Evolutionary conservation across 371 early-diverging fungal species (phyloP), one percentile per base, ranked within the genome.

Genomic region (Nosema bombycis): DNA sequence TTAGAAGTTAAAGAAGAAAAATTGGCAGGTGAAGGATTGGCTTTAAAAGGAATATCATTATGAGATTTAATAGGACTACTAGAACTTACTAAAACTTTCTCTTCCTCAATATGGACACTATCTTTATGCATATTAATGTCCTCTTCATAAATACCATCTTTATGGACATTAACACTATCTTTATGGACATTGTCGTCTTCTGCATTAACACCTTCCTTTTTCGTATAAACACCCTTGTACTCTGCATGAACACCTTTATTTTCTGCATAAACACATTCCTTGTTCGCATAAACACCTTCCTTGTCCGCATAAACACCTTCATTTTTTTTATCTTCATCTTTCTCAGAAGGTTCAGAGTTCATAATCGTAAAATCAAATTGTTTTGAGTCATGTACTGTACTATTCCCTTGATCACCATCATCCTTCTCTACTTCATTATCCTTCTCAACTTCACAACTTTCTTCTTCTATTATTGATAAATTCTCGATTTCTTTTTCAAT

Each of bases 101-200:
- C 1, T 33, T 29, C 46, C 55, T 73, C 30, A 4, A 21, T 63
- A 36, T 36, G 23, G 24, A 28, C 55, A 18, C 54, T 15, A 23
- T 64, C 28, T 38, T 21, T n/a, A 30, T 73, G 30, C 54, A 54
- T 32, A 24, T 18, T 23, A 30, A 1, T 15, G 4, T 60, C 14
- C 26, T 33, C 32, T 57, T 71, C 26, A 57, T 14, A 57, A 71
- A 57, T 12, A 32, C 58, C 21, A 58, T 57, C 58, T 71, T 58
- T 14, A 21, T 34, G 21, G 58, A 57, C 10, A 58, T 57, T 15
- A 1, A 46, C 1, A 21, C 57, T 1, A 0, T 26, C 0, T 26
- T 54, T 3, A 36, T 34, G 15, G 29, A 67, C 10, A n/a, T 2
- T 28, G 15, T 1, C 3, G 36, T 37, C 12, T 26, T 6, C 2